Evolutionary conservation across 1,139 yeast genomes (phyloP).

Genomic region (Yamadazyma sp.): DNA sequence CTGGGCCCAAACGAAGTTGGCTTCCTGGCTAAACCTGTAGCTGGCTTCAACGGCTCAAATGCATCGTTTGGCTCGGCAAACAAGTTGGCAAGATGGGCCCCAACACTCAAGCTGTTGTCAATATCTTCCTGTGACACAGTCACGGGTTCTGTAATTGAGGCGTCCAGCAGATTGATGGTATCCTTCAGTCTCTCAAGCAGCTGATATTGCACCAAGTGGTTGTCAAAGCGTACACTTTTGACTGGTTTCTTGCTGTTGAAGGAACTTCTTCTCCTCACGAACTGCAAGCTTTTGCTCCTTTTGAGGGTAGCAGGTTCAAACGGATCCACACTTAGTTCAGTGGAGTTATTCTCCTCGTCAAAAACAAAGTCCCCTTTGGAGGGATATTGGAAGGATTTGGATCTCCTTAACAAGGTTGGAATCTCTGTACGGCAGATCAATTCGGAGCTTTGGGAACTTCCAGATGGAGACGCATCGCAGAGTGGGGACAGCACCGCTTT

Average conservation of each 20-base stretch:
- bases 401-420: slow-evolving; percentile 8
- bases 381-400: slow-evolving; percentile 6
- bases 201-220: not conserved
- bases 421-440: slow-evolving; percentile 6
- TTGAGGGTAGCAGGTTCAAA: slow-evolving; percentile 11
- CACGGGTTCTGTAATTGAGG: too few species aligned
- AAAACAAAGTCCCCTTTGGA: slow-evolving; percentile 1
- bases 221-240: not conserved
- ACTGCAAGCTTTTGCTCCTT: slow-evolving; percentile 12
- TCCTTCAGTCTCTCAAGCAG: not conserved
- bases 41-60: too few species aligned
- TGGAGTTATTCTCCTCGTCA: slow-evolving; percentile 5
- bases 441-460: slow-evolving; percentile 5
- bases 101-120: too few species aligned
- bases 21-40: too few species aligned
- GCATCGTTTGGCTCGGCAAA: too few species aligned
- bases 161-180: too few species aligned
- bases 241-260: not conserved
- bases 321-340: slow-evolving; percentile 17
- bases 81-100: too few species aligned
- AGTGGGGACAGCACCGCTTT: too few species aligned
- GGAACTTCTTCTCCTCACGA: not conserved
- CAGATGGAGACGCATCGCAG: too few species aligned
- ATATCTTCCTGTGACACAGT: too few species aligned
- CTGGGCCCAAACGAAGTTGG: too few species aligned